phyloP scores from a whole-genome alignment of 257 asterid species.

The Ilex aquifolium region DNA sequence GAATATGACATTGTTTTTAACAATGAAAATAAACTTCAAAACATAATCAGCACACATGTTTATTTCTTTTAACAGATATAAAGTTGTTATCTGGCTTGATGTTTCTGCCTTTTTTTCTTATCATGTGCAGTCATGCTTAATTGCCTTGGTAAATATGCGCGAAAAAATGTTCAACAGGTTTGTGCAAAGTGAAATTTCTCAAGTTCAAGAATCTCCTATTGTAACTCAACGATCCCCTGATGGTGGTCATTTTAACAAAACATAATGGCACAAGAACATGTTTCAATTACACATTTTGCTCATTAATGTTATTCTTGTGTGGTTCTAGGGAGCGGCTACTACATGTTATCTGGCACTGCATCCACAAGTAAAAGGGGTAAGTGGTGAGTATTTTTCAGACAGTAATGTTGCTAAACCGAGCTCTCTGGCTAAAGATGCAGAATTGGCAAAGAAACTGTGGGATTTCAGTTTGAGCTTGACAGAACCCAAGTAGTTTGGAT shows the following conservation, averaged over 20 bases:
- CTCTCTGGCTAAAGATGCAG: constrained; percentile 36
- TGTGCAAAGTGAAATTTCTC: background rate
- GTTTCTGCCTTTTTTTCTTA: too few species aligned
- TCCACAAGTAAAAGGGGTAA: constrained; percentile 63
- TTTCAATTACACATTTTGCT: background rate
- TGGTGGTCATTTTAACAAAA: too few species aligned
- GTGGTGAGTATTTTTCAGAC: constrained; percentile 60
- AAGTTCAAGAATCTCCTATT: background rate
- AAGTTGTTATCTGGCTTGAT: too few species aligned
- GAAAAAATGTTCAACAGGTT: constrained; percentile 67
- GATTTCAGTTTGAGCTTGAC: constrained; percentile 58
- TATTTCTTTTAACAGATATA: too few species aligned
- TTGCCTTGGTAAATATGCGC: constrained; percentile 50
- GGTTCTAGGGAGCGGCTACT: constrained; percentile 53
- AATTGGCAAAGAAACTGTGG: constrained; percentile 68
- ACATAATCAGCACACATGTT: too few species aligned
- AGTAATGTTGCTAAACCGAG: constrained; percentile 30
- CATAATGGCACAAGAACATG: background rate
- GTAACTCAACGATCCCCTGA: background rate
- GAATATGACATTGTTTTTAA: too few species aligned
- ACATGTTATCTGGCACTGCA: constrained; percentile 70
- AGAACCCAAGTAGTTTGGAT: constrained; percentile 23
- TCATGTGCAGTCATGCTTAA: constrained; percentile 33
- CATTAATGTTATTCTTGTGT: background rate
- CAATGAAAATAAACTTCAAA: too few species aligned